Evolutionary conservation across 345 rosid genomes (phyloP), one percentile per base, ranked within the genome.

Genomic region (Eucalyptus urophylla): DNA sequence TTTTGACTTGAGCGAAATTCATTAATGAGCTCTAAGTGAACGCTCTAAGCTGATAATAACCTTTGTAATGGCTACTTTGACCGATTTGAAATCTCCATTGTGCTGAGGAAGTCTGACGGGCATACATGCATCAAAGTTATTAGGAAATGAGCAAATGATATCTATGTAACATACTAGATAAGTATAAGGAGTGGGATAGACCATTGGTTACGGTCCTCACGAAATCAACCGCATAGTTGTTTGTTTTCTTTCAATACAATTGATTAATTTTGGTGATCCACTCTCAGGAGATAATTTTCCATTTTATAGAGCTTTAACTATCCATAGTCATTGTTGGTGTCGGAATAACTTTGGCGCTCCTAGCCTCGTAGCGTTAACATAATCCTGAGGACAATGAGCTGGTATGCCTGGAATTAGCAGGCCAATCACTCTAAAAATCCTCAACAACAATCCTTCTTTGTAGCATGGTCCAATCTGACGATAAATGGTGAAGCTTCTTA

Each of bases 401-500:
- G 89, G 86, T 8, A 80, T 6, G 15, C 86, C 89, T 16, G 89
- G 89, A 31, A 88, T 33, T 11, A 60, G 21, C 24, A 89, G 22
- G 37, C 85, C 87, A 31, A 87, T 37, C 44, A 87, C 40, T 47
- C 90, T 88, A 51, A 88, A 17, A 62, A 56, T 25, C 14, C 27
- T 27, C 51, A 88, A 56, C 69, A 89, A 60, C 29, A 25, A 72
- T 87, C n/a, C 83, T 83, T 56, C 54, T 49, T 87, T 10, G 72
- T 88, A 88, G 25, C 45, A 53, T 4, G 76, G 89, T 54, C 89
- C 89, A 21, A 21, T 80, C 37, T n/a, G 11, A 8, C 37, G 37
- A n/a, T n/a, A 8, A 65, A 65, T 65, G 19, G 37, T 87, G 90
- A 95, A 90, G 47, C 98, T 89, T 62, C 98, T 92, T 5, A 92